Base-by-base conservation (phyloP, 176 grass and related monocot genomes). In the Luzula sylvatica region DNA sequence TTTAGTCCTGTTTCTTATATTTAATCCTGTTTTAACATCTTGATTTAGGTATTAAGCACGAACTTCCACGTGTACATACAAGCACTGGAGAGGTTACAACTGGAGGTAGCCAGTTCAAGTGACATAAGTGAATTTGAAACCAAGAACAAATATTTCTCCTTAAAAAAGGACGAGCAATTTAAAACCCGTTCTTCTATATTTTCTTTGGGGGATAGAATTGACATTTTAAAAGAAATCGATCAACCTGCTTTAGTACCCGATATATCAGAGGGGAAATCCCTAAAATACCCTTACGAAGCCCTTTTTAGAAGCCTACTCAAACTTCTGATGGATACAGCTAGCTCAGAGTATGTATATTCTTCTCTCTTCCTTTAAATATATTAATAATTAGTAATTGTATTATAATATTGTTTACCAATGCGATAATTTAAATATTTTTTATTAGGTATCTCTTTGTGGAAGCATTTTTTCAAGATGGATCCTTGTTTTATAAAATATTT, bases 171-270 rank as follows among this genome's bases (percentile, higher is more conserved):
- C 65, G 78, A 82, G 4, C 63, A 81, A 67, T 43, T 70, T 35
- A 79, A 80, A 71, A 75, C 65, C 51, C 71, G 66, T 18, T 67
- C 58, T 59, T 81, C 80, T 71, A 81, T 94, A 61, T 94, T 94
- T 83, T 77, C 82, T 29, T 76, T 87, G 72, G 87, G 87, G 41
- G 71, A 87, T 61, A 80, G 82, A 54, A 58, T 80, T 82, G 72
- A 87, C 52, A 83, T 94, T 65, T 79, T 94, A 46, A 94, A 94
- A 78, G 87, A 87, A 70, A 94, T 87, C 64, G 72, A 94, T 65
- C 74, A 52, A n/a, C 87, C 87, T 72, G 75, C 74, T 42, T 75
- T 87, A 50, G 70, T 87, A 60, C 87, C 87, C 51, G 71, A 73
- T 76, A 71, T 77, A 82, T 81, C 82, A 66, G 63, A 87, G 75